Evolutionary conservation across 2,329 filamentous ascomycete species (phyloP).

Genomic region (Fusarium sororula): DNA sequence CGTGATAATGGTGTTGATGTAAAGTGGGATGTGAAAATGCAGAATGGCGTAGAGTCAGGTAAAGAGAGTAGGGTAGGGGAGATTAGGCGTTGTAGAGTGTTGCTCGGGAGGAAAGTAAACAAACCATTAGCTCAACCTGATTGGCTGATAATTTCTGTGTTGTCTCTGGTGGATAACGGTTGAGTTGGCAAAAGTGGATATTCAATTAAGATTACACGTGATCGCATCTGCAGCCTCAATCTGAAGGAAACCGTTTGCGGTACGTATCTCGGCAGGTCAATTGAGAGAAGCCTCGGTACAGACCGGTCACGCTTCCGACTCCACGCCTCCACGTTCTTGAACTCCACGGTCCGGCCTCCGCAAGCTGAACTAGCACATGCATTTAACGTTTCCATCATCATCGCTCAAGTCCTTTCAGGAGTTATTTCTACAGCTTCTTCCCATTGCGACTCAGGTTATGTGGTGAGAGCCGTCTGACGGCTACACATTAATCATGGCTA

Average conservation of each 20-base stretch:
- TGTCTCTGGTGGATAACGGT: slow-evolving; percentile 11
- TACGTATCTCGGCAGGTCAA: slow-evolving; percentile 30
- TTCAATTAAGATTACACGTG: slow-evolving; percentile 16
- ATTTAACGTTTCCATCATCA: slow-evolving; percentile 35
- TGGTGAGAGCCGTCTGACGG: slow-evolving; percentile 34
- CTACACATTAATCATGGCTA: slow-evolving; percentile 67
- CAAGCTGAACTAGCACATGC: slow-evolving; percentile 43
- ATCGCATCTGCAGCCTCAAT: slow-evolving; percentile 3
- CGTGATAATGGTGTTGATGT: slow-evolving; percentile 23
- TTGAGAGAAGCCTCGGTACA: slow-evolving; percentile 47
- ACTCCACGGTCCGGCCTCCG: slow-evolving; percentile 33
- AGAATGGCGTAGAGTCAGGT: slow-evolving; percentile 25
- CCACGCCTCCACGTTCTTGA: slow-evolving; percentile 33
- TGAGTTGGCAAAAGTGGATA: slow-evolving; percentile 20
- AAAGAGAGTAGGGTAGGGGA: slow-evolving; percentile 11
- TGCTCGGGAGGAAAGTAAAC: slow-evolving; percentile 56
- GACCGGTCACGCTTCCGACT: slow-evolving; percentile 42
- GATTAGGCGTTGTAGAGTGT: slow-evolving; percentile 42
- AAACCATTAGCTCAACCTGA: slow-evolving; percentile 43
- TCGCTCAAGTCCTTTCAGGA: slow-evolving; percentile 4
- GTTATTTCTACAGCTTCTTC: slow-evolving; percentile 1
- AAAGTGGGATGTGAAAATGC: slow-evolving; percentile 33
- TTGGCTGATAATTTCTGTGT: slow-evolving; percentile 34
- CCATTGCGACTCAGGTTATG: slow-evolving; percentile 32
- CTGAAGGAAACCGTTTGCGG: slow-evolving; percentile 3